A percentile compares a stretch with the other conserved stretches of the same genome.
Evolutionary conservation across 371 early-diverging fungal species (phyloP).

Genomic region (Mortierella sp.): DNA sequence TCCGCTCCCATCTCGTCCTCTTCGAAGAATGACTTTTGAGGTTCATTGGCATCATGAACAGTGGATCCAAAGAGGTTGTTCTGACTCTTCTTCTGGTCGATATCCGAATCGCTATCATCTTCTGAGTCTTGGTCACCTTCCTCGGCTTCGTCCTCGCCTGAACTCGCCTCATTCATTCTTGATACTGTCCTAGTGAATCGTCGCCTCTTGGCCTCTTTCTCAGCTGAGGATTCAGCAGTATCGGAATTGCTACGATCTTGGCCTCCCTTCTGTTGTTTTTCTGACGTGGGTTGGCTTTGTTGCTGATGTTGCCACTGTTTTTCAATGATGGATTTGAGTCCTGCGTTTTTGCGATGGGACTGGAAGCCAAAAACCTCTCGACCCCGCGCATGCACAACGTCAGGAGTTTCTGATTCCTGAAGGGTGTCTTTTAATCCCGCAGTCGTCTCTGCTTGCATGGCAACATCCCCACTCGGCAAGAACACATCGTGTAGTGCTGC

Average conservation of each 20-base stretch:
- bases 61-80: slow-evolving; percentile 30
- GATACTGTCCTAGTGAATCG: slow-evolving; percentile 29
- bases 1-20: slow-evolving; percentile 70
- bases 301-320: slow-evolving; percentile 8
- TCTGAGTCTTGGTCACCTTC: slow-evolving; percentile 24
- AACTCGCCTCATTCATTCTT: slow-evolving; percentile 33
- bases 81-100: slow-evolving; percentile 35
- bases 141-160: slow-evolving; percentile 38
- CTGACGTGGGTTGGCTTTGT: background rate
- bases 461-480: slow-evolving; percentile 14
- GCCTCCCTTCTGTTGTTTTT: slow-evolving; percentile 12
- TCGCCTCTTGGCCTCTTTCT: slow-evolving; percentile 29
- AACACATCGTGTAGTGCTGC: slow-evolving; percentile 42
- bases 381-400: slow-evolving; percentile 19
- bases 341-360: slow-evolving; percentile 24
- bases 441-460: background rate
- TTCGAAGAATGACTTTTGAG: slow-evolving; percentile 49
- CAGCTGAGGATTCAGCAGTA: background rate
- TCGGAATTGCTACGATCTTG: background rate
- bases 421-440: background rate
- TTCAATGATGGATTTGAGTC: slow-evolving; percentile 36
- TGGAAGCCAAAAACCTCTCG: slow-evolving; percentile 53
- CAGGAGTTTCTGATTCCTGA: background rate
- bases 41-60: slow-evolving; percentile 54
- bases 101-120: slow-evolving; percentile 34